Evolutionary conservation across 257 asterid species (phyloP).

Genomic region (Nicotiana tomentosiformis): DNA sequence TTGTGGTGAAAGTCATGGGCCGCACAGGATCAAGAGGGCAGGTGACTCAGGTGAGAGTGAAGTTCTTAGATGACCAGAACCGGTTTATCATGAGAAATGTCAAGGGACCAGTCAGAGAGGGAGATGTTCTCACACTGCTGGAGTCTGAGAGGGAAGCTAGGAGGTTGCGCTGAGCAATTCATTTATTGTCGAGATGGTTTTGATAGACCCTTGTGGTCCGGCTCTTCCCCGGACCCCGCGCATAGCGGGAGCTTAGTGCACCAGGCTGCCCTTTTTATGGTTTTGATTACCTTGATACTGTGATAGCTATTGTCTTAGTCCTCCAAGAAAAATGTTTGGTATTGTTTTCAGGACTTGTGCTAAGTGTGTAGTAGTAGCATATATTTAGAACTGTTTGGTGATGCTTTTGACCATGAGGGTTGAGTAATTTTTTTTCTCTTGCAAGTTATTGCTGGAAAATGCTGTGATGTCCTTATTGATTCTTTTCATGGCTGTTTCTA

Average conservation of each 20-base stretch:
- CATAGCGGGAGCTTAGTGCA: too few relatives aligned
- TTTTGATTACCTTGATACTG: not conserved
- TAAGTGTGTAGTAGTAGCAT: not conserved
- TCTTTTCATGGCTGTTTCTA: not conserved
- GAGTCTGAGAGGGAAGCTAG: constrained; percentile 34
- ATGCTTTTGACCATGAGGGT: not conserved
- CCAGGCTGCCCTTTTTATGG: not conserved
- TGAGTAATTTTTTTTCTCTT: not conserved
- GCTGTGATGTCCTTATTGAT: not conserved
- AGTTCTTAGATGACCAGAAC: constrained; percentile 30
- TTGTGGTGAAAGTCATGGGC: constrained; percentile 31
- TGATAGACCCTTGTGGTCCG: too few relatives aligned
- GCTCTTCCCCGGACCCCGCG: too few relatives aligned
- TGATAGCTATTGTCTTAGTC: not conserved
- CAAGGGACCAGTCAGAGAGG: constrained; percentile 37
- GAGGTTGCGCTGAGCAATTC: constrained; percentile 21
- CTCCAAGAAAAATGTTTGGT: not conserved
- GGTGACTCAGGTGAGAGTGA: constrained; percentile 34
- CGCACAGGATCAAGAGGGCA: constrained; percentile 35
- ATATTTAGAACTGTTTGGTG: not conserved
- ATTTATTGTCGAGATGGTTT: not conserved
- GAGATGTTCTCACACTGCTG: constrained; percentile 26
- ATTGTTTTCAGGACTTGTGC: not conserved
- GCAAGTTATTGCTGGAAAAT: not conserved
- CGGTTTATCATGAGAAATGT: constrained; percentile 32